These are phyloP conservation scores for Sambucus nigra DNA, from an alignment of 129 eudicot species.

Conservation along the genomic window DNA sequence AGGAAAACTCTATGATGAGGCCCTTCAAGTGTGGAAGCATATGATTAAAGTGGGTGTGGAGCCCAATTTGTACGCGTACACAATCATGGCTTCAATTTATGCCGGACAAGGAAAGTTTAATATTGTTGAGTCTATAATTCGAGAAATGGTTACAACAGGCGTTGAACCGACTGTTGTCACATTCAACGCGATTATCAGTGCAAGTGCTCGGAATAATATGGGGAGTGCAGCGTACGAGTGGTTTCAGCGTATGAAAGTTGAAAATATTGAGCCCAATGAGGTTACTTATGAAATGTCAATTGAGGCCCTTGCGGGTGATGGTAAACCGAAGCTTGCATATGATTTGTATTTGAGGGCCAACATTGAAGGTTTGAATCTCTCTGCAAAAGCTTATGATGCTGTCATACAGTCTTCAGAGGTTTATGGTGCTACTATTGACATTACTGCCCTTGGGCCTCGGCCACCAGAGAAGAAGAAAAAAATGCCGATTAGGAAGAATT, in stretches of 20 bases:
- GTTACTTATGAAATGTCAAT: slow-evolving; percentile 73
- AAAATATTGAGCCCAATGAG: slow-evolving; percentile 55
- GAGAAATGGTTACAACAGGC: slow-evolving; percentile 52
- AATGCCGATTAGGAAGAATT: slow-evolving; percentile 28
- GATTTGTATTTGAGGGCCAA: slow-evolving; percentile 60
- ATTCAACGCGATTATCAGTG: slow-evolving; percentile 82
- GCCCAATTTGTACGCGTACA: slow-evolving; percentile 82
- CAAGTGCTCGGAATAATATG: slow-evolving; percentile 40
- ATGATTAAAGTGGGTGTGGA: slow-evolving; percentile 61
- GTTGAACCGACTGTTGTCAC: slow-evolving; percentile 59
- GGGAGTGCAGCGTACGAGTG: slow-evolving; percentile 76
- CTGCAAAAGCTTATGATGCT: slow-evolving; percentile 58
- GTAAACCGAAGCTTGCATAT: slow-evolving; percentile 78
- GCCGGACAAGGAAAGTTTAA: slow-evolving; percentile 63
- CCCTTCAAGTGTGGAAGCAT: slow-evolving; percentile 72
- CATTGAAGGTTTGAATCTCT: slow-evolving; percentile 45
- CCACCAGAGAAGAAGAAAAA: slow-evolving; percentile 53
- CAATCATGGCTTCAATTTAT: slow-evolving; percentile 88
- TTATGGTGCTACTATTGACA: slow-evolving; percentile 45
- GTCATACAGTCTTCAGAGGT: slow-evolving; percentile 29
- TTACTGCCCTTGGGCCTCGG: slow-evolving; percentile 42
- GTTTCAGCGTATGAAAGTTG: slow-evolving; percentile 66
- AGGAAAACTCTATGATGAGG: slow-evolving; percentile 76
- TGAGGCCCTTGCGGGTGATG: slow-evolving; percentile 72
- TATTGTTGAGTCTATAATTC: slow-evolving; percentile 46